phyloP scores from a whole-genome alignment of 139 green algal species.

The Parachlorella kessleri region DNA sequence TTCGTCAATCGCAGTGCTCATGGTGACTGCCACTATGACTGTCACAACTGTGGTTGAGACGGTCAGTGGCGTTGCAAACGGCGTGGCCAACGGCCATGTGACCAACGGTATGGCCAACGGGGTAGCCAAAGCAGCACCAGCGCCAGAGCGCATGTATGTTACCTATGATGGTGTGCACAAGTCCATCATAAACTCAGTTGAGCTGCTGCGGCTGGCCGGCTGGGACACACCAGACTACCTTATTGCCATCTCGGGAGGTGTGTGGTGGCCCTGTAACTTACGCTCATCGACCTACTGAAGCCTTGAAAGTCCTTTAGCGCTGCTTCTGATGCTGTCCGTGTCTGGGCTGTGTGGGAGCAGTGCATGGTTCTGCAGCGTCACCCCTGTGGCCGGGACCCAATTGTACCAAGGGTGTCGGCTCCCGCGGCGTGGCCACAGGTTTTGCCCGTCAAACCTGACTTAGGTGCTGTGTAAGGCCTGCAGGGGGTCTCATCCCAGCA shows the following conservation, averaged over 20 bases:
- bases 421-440: too few species aligned
- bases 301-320: background rate
- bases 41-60: too few species aligned
- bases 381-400: background rate
- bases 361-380: background rate
- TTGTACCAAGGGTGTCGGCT: too few species aligned
- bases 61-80: too few species aligned
- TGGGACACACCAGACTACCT: slow-evolving; percentile 6
- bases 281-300: background rate
- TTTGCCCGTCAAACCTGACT: too few species aligned
- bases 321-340: background rate
- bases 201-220: background rate
- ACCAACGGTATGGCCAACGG: too few species aligned
- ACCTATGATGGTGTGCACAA: slow-evolving; percentile 1
- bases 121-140: background rate
- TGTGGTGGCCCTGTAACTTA: background rate
- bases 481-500: slow-evolving; percentile 23
- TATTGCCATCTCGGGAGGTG: slow-evolving; percentile 16
- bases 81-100: too few species aligned
- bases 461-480: too few species aligned
- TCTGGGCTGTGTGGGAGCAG: background rate
- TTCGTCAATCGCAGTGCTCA: too few species aligned
- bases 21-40: too few species aligned
- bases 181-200: background rate
- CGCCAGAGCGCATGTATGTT: background rate